These are phyloP conservation scores for Globisporangium abappressorium DNA, from an alignment of 352 stramenopile genomes.

Conservation along the genomic window DNA sequence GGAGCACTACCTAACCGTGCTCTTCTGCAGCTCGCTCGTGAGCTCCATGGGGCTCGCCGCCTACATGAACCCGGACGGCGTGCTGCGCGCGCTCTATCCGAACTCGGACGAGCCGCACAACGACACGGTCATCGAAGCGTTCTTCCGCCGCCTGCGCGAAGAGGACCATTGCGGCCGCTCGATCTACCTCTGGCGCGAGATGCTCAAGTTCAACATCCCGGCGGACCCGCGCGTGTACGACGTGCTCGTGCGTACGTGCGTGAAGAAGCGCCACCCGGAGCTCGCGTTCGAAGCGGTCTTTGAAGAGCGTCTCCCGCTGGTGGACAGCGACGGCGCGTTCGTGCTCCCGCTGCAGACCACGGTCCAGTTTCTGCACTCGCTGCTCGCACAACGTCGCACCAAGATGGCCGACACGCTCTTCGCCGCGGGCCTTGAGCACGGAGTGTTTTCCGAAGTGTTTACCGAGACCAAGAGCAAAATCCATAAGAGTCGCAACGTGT, in stretches of 20 bases:
- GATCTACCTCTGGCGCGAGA: constrained; percentile 87
- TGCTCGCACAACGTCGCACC: constrained; percentile 58
- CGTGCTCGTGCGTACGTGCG: constrained; percentile 76
- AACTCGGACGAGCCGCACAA: constrained; percentile 68
- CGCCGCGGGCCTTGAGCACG: constrained; percentile 40
- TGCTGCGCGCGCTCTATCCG: constrained; percentile 75
- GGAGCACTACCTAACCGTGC: constrained; percentile 66
- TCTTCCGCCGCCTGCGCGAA: constrained; percentile 80
- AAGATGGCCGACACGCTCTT: constrained; percentile 72
- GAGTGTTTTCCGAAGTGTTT: constrained; percentile 59
- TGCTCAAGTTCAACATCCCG: constrained; percentile 67
- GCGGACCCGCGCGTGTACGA: constrained; percentile 74
- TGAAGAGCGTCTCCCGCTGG: constrained; percentile 51
- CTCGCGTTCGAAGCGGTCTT: constrained; percentile 73
- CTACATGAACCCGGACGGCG: constrained; percentile 84
- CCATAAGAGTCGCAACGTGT: constrained; percentile 36
- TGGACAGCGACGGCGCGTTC: constrained; percentile 58
- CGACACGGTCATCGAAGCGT: constrained; percentile 71
- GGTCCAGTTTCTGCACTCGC: constrained; percentile 64
- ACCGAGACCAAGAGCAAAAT: constrained; percentile 27
- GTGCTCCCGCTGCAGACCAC: constrained; percentile 56
- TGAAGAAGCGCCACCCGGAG: constrained; percentile 82
- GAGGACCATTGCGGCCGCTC: constrained; percentile 80
- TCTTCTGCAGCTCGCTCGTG: constrained; percentile 73
- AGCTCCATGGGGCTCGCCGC: constrained; percentile 79